Evolutionary conservation across 495 filamentous ascomycete species (phyloP), one percentile per base, ranked within the genome.

Genomic region (Tetracladium marchalianum): DNA sequence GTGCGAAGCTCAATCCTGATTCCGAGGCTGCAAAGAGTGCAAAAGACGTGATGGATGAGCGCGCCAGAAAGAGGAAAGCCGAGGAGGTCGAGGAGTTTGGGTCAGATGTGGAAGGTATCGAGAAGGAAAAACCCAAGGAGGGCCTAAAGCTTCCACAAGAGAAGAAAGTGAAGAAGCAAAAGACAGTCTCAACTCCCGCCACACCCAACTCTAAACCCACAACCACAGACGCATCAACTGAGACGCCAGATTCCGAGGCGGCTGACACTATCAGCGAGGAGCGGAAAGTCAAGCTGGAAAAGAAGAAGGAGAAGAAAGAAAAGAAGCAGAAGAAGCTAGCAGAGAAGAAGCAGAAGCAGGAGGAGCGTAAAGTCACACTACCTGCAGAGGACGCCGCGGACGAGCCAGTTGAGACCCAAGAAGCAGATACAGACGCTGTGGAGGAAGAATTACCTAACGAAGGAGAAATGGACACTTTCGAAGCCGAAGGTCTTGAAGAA

Each of bases 1-100:
- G 73, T 62, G 87, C 85, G 34, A 95, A 93, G 65, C 75, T 95
- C 11, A 84, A 94, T 46, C 88, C 89, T 24, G 86, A 90, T 46
- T 80, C 80, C 48, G 22, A 27, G 22, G 22, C 22, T 27, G 78
- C 76, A 35, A 82, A 83, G 61, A 85, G 74, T 46, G 85, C 82
- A 40, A 88, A 90, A 62, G 88, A 95, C 55, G 76, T 93, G 33
- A 77, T 88, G 73, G 85, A 90, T 39, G 84, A 88, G 62, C 79
- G 80, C 39, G 83, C 81, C n/a, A 69, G 76, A 49, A 90, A 90
- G 65, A 76, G 85, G 44, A 81, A 80, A 56, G 65, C 72, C 11
- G 73, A 74, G 47, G 72, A 73, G 49, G 8, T 51, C 5, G 71
- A 73, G 5, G 64, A 65, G 33, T 52, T 57, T 39, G 52, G 39